phyloP scores from a whole-genome alignment of 23 red algal species.

The Gracilaria gracilis region DNA sequence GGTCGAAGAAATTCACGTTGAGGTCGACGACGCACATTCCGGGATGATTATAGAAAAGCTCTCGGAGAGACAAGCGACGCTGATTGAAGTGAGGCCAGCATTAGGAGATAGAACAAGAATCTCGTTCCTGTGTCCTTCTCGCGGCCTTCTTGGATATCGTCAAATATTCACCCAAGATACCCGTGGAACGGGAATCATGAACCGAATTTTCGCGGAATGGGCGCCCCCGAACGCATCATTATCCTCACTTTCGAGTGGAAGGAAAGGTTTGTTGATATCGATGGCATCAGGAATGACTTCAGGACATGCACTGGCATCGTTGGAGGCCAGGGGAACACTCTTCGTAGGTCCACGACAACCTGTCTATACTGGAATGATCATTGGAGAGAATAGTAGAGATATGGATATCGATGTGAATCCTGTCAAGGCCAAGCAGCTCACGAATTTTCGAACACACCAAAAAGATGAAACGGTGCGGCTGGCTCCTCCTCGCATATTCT shows the following conservation, averaged over 20 bases:
- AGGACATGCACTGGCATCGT: slow-evolving; percentile 58
- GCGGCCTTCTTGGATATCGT: slow-evolving; percentile 86
- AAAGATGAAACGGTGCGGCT: slow-evolving; percentile 83
- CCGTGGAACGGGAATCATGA: slow-evolving; percentile 85
- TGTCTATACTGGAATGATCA: slow-evolving; percentile 87
- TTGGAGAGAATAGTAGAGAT: slow-evolving; percentile 76
- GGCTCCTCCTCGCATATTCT: slow-evolving; percentile 55
- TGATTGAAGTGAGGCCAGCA: slow-evolving; percentile 66
- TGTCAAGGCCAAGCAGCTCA: slow-evolving; percentile 83
- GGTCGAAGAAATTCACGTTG: slow-evolving; percentile 81
- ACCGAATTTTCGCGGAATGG: slow-evolving; percentile 85
- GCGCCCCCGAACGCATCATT: slow-evolving; percentile 42
- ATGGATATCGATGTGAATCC: slow-evolving; percentile 91
- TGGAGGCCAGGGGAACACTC: slow-evolving; percentile 70
- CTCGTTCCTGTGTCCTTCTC: slow-evolving; percentile 78
- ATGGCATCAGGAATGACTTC: slow-evolving; percentile 78
- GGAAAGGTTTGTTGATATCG: slow-evolving; percentile 70
- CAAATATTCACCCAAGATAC: slow-evolving; percentile 77
- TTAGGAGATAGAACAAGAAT: slow-evolving; percentile 45
- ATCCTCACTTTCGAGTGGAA: not conserved
- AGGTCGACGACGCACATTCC: slow-evolving; percentile 88
- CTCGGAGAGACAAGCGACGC: slow-evolving; percentile 59
- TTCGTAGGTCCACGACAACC: slow-evolving; percentile 71
- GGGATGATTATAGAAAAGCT: slow-evolving; percentile 90
- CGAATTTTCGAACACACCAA: slow-evolving; percentile 81